Evolutionary conservation across 495 filamentous ascomycete genomes (phyloP), one percentile per base, ranked within the genome.

Genomic region (Annulohypoxylon stygium): DNA sequence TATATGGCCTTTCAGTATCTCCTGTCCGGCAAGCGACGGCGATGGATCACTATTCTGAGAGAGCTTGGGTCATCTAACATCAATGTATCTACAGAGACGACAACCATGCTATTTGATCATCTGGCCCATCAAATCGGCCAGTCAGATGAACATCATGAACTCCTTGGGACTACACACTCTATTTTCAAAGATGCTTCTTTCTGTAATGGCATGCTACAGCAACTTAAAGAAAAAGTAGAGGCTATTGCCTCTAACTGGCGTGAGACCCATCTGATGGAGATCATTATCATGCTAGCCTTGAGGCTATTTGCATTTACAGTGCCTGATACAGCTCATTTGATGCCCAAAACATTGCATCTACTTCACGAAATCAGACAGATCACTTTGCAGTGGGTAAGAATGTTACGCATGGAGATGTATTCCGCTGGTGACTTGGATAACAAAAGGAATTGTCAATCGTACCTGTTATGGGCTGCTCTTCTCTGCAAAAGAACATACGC

Each of bases 51-150:
- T 1, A 78, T 89, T 12, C 63, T 88, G 0, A 70, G 80, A 4
- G 87, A 89, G 66, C 79, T 89, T 11, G 85, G 81, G 1, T 83
- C 86, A 0, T 80, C 81, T 0, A 88, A 87, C 58, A 55, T 89
- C 12, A 88, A 88, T 47, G 84, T 89, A 58, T 83, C 82, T 36
- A 80, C 77, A 0, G 85, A 88, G 61, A 74, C 75, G 0, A 83
- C 81, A 2, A 80, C 77, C 23, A 33, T 72, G 2, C 54, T 88
- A 7, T 61, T 88, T 25, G 70, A 70, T 11, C 78, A 83, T 16
- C 70, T 89, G 2, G 77, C 79, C 0, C 61, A 82, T 10, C 81
- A 87, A 60, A 81, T 76, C 16, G 88, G 88, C 0, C 85, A 87
- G 10, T 20, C 39, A 4, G 71, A 67, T 0, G 57, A 75, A 23